These are phyloP conservation scores for Chaetomidium leptoderma DNA, from an alignment of 495 filamentous ascomycete species.

Conservation along the genomic window DNA sequence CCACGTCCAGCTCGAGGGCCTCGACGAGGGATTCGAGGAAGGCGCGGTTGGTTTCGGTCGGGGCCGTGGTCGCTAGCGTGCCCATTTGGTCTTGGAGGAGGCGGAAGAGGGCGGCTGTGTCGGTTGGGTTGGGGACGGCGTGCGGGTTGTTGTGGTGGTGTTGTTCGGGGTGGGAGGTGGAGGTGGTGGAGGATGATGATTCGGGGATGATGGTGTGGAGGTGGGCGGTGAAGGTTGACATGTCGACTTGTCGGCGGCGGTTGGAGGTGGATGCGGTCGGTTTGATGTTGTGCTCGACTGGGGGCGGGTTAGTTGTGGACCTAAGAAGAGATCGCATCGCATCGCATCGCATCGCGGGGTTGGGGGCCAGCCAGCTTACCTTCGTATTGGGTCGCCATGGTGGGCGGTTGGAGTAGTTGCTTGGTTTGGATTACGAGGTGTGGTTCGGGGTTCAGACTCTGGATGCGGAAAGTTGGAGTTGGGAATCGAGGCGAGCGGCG, in stretches of 20 bases:
- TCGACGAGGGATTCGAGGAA: conserved; percentile 59
- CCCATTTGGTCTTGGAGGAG: conserved; percentile 50
- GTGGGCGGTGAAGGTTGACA: conserved; percentile 81
- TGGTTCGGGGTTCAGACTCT: not conserved
- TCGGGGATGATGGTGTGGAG: conserved; percentile 60
- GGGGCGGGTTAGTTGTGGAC: conserved; percentile 6
- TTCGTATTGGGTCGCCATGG: conserved; percentile 48
- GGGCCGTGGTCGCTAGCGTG: conserved; percentile 41
- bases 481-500: not conserved
- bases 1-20: conserved; percentile 57
- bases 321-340: conserved; percentile 4
- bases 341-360: conserved; percentile 8
- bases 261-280: conserved; percentile 34
- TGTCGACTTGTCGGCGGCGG: conserved; percentile 66
- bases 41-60: conserved; percentile 59
- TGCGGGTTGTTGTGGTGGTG: conserved; percentile 53
- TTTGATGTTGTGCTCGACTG: conserved; percentile 83
- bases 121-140: conserved; percentile 66
- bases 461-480: too few relatives aligned
- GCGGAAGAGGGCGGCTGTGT: conserved; percentile 59
- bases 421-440: not conserved
- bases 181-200: conserved; percentile 19
- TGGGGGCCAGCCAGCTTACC: conserved; percentile 25
- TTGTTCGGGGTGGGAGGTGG: conserved; percentile 22
- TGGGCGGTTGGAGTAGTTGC: conserved; percentile 3